Evolutionary conservation across 805 yeast species (phyloP), one percentile per base, ranked within the genome.

Genomic region (Ogataea trehaloabstinens): DNA sequence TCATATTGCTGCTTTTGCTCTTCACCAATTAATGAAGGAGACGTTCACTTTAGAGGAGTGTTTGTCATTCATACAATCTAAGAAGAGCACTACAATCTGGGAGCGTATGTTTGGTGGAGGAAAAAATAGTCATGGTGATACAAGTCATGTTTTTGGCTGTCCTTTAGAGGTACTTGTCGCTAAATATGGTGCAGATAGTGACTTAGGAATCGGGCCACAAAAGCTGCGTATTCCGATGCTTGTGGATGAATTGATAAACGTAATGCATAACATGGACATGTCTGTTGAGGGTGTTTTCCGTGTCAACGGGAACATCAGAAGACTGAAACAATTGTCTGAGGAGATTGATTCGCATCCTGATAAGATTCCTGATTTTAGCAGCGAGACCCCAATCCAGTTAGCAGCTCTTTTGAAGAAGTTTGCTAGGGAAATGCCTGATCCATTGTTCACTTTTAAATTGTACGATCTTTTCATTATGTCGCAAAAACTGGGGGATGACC

Each of bases 211-310:
- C 33, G 96, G 95, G 0, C 89, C 95, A 0, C 68, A 80, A 1
- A 80, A 80, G 48, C 72, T 93, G 30, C 73, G 80, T 25, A 84
- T 93, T 29, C 99, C 99, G 1, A 73, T 86, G 34, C 68, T 93
- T 27, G 72, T 93, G 30, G 98, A 91, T 53, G 98, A 93, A 53
- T 67, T 90, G 13, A 78, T 93, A 24, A 75, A 78, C 21, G 85
- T 95, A 0, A 75, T 93, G 68, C 76, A 86, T 37, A 91, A 84
- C 43, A 88, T 86, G 71, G 98, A 93, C 63, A 78, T 91, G 83
- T 86, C 97, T 3, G 89, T 82, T 21, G 99, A 93, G 62, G 99
- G 99, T 43, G 83, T 93, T 4, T 93, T 93, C 73, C 78, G 99
- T 53, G 84, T 90, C 56, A 93, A 93, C 58, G 99, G 99, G 55